phyloP scores from a whole-genome alignment of 352 stramenopile species.

The Globisporangium ultimum region DNA sequence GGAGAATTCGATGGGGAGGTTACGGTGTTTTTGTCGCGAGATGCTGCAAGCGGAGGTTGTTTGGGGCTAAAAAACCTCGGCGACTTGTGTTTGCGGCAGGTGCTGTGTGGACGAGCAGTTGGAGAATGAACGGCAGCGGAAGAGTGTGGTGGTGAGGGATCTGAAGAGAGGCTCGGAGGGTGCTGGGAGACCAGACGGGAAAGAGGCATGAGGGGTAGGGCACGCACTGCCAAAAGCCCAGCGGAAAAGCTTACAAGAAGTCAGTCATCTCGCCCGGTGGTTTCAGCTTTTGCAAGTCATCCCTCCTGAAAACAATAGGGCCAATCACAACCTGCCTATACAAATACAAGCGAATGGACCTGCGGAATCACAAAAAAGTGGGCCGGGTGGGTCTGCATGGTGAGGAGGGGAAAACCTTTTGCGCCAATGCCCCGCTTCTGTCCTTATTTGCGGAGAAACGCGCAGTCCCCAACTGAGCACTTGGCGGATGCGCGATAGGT shows the following conservation, averaged over 20 bases:
- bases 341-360: constrained; percentile 6
- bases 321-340: not conserved
- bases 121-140: constrained; percentile 26
- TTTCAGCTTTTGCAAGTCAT: constrained; percentile 1
- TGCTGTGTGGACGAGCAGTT: constrained; percentile 23
- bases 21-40: no score
- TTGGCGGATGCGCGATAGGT: constrained; percentile 1
- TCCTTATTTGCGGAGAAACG: constrained; percentile 6
- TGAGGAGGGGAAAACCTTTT: constrained; percentile 9
- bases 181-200: constrained; percentile 3
- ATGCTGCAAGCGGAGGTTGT: not conserved
- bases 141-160: constrained; percentile 9
- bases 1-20: no score
- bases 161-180: not conserved
- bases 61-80: not conserved
- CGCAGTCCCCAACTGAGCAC: constrained; percentile 1
- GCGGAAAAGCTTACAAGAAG: not conserved
- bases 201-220: not conserved
- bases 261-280: not conserved
- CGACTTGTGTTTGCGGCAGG: constrained; percentile 8
- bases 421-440: not conserved
- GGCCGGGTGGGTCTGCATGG: not conserved
- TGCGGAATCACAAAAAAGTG: constrained; percentile 5
- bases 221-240: no score
- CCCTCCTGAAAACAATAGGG: not conserved